phyloP scores from a whole-genome alignment of 2,329 filamentous ascomycete species.

The Thermoascus crustaceus region DNA sequence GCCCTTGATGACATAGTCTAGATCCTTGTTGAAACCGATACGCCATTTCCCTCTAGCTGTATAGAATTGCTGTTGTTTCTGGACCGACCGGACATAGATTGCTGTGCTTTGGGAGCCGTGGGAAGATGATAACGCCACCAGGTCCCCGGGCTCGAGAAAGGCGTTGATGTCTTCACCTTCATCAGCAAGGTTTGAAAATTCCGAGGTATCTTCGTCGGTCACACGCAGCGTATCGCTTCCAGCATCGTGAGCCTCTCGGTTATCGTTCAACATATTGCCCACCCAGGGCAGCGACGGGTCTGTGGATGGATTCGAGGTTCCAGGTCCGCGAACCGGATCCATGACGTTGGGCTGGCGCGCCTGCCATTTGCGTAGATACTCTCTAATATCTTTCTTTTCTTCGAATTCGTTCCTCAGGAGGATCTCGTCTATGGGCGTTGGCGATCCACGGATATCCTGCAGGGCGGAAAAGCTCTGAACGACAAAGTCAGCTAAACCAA shows the following conservation, averaged over 20 bases:
- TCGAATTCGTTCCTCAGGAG: slow-evolving; percentile 27
- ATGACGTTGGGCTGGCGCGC: slow-evolving; percentile 19
- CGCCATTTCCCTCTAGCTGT: slow-evolving; percentile 37
- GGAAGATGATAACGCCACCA: slow-evolving; percentile 29
- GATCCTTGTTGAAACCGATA: slow-evolving; percentile 24
- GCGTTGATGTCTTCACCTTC: slow-evolving; percentile 21
- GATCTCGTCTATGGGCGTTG: slow-evolving; percentile 18
- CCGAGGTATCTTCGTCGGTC: slow-evolving; percentile 17
- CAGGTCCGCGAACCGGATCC: slow-evolving; percentile 22
- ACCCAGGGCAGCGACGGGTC: slow-evolving; percentile 12
- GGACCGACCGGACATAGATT: slow-evolving; percentile 35
- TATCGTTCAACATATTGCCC: slow-evolving; percentile 29
- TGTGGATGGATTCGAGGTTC: slow-evolving; percentile 10
- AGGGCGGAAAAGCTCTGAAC: slow-evolving; percentile 2
- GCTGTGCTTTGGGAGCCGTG: slow-evolving; percentile 24
- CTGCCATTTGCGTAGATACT: slow-evolving; percentile 36
- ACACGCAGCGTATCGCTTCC: slow-evolving; percentile 18
- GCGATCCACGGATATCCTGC: slow-evolving; percentile 2
- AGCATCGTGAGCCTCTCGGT: slow-evolving; percentile 18
- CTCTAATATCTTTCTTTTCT: slow-evolving; percentile 29
- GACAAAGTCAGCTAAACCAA: background rate
- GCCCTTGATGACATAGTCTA: slow-evolving; percentile 43
- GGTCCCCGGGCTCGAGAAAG: slow-evolving; percentile 33
- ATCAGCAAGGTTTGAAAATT: slow-evolving; percentile 19
- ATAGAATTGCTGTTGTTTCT: slow-evolving; percentile 37